Evolutionary conservation across 805 yeast genomes (phyloP).

Genomic region (Kodamaea sagamina): DNA sequence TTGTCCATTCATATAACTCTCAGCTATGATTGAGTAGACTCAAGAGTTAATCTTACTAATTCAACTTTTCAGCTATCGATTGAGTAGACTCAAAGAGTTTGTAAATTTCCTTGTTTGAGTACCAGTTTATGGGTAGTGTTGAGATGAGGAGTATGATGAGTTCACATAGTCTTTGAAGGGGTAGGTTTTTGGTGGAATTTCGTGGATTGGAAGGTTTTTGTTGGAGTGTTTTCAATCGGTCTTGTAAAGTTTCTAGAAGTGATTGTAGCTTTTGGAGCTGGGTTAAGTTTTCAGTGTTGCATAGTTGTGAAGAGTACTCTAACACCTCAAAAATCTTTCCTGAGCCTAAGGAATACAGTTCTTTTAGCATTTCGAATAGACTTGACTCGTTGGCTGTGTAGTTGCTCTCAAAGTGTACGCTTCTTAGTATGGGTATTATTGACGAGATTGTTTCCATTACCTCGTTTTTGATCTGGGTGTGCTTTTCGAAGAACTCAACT

Average conservation of each 20-base stretch:
- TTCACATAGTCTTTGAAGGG: slow-evolving; percentile 23
- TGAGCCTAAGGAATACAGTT: slow-evolving; percentile 6
- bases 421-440: slow-evolving; percentile 10
- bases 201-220: not conserved
- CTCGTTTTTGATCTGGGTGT: slow-evolving; percentile 6
- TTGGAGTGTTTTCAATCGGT: not conserved
- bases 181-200: not conserved
- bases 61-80: slow-evolving; percentile 5
- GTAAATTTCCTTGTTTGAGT: slow-evolving; percentile 28
- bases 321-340: slow-evolving; percentile 7
- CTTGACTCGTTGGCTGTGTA: slow-evolving; percentile 1
- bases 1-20: no score
- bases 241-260: not conserved
- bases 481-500: slow-evolving; percentile 5
- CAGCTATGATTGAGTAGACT: no score
- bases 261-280: not conserved
- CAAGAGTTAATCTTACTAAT: no score
- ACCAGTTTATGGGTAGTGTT: slow-evolving; percentile 41
- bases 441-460: slow-evolving; percentile 7
- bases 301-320: not conserved
- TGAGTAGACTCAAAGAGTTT: slow-evolving; percentile 22
- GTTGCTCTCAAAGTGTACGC: slow-evolving; percentile 7
- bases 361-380: not conserved
- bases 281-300: slow-evolving; percentile 1
- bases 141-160: slow-evolving; percentile 35